Base-by-base conservation (phyloP, 176 grass and related monocot species). In the Stipa capillata region DNA sequence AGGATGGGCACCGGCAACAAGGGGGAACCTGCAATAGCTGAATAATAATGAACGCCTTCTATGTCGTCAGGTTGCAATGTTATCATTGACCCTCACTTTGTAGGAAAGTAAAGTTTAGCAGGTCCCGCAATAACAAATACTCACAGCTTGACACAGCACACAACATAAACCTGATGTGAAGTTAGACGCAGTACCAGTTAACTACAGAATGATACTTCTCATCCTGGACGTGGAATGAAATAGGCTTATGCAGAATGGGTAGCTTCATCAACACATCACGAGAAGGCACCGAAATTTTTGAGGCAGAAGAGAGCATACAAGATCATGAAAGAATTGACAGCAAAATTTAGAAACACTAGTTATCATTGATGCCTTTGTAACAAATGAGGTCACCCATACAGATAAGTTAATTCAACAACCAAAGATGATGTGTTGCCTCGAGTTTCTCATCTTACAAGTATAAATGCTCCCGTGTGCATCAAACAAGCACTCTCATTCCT, bases 401-500 rank as follows among this genome's bases (percentile, higher is more conserved):
- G 3, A 43, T 49, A 33, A 41, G 3, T 51, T 21, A 43, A n/a
- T 88, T 23, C 4, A 76, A 71, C 54, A 44, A 11, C 43, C 27
- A 69, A 61, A 44, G 8, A 14, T 60, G 35, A 76, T 47, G 70
- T 1, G 5, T 17, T 7, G 35, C n/a, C 2, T 7, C 16, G 7
- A 37, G 27, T 68, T 66, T 27, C 87, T 85, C 62, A 80, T 70
- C 49, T 17, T 50, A 65, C 2, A 68, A 59, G 27, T 84, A 75
- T 69, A n/a, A 51, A 67, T 80, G 81, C 61, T 80, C 81, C 50
- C 33, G 76, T 15, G 34, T 27, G 12, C 35, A 25, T 51, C 72
- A 71, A 77, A 25, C 43, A 77, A 16, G 56, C 28, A 62, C 32
- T 64, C 32, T 69, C 24, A 52, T 59, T 74, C 28, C 15, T 28